These are phyloP conservation scores for Candida pseudofarinosa DNA, from an alignment of 805 yeast species.

Conservation along the genomic window DNA sequence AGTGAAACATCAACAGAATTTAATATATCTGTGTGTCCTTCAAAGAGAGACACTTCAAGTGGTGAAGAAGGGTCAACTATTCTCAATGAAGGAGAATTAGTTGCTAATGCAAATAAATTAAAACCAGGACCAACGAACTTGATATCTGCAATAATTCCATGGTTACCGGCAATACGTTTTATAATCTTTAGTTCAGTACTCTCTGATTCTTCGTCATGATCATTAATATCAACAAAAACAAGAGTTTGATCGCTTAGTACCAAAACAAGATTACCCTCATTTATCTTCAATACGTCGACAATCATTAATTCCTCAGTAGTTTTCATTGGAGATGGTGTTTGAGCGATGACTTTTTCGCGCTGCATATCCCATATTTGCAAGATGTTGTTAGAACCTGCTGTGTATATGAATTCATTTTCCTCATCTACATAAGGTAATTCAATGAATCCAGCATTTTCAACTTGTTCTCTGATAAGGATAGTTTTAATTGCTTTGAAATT, in stretches of 20 bases:
- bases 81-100: constrained; percentile 87
- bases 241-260: constrained; percentile 86
- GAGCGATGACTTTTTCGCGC: constrained; percentile 44
- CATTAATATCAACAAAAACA: constrained; percentile 39
- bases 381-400: constrained; percentile 78
- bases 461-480: constrained; percentile 67
- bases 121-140: constrained; percentile 65
- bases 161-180: constrained; percentile 80
- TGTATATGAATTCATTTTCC: constrained; percentile 41
- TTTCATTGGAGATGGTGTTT: constrained; percentile 45
- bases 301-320: constrained; percentile 73
- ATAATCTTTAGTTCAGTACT: constrained; percentile 33
- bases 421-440: constrained; percentile 7
- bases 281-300: constrained; percentile 49
- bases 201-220: constrained; percentile 15
- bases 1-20: constrained; percentile 72
- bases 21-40: constrained; percentile 83
- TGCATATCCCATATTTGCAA: constrained; percentile 60
- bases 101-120: constrained; percentile 72
- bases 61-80: constrained; percentile 61
- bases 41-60: constrained; percentile 58
- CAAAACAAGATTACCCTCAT: constrained; percentile 35
- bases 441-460: constrained; percentile 64
- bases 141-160: constrained; percentile 92
- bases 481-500: constrained; percentile 58